phyloP scores from a whole-genome alignment of 2,329 filamentous ascomycete genomes.

The Botrytis hyacinthi region DNA sequence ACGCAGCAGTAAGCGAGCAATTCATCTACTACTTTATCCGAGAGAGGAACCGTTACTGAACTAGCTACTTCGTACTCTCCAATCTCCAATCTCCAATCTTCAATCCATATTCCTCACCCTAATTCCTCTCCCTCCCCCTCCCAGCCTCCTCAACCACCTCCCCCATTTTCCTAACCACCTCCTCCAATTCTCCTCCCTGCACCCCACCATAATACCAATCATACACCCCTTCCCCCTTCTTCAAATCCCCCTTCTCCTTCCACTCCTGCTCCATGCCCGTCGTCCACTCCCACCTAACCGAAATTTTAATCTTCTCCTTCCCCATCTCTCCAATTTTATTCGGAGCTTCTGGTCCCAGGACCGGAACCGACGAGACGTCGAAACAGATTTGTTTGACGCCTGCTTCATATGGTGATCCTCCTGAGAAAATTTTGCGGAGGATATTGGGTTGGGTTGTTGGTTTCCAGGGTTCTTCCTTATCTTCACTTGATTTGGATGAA shows the following conservation, averaged over 20 bases:
- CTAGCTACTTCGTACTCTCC: no score
- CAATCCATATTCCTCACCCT: not conserved
- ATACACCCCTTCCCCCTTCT: constrained; percentile 29
- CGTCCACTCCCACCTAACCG: constrained; percentile 15
- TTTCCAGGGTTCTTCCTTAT: constrained; percentile 1
- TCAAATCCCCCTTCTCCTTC: constrained; percentile 17
- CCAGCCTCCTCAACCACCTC: constrained; percentile 32
- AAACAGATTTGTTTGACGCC: constrained; percentile 17
- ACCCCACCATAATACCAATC: constrained; percentile 30
- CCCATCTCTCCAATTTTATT: not conserved
- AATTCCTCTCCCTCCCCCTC: not conserved
- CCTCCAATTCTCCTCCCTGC: constrained; percentile 23
- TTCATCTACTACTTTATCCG: not conserved
- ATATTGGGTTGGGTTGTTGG: constrained; percentile 11
- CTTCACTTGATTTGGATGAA: not conserved
- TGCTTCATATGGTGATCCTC: not conserved
- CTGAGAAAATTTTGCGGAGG: not conserved
- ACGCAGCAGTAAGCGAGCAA: not conserved
- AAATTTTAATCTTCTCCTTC: constrained; percentile 6
- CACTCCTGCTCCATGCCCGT: constrained; percentile 18
- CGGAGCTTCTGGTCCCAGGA: not conserved
- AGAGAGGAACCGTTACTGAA: no score
- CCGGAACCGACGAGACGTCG: not conserved
- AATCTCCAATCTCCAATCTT: no score
- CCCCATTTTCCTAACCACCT: constrained; percentile 29